phyloP scores from a whole-genome alignment of 176 grass and related monocot species.

The Paspalum notatum region DNA sequence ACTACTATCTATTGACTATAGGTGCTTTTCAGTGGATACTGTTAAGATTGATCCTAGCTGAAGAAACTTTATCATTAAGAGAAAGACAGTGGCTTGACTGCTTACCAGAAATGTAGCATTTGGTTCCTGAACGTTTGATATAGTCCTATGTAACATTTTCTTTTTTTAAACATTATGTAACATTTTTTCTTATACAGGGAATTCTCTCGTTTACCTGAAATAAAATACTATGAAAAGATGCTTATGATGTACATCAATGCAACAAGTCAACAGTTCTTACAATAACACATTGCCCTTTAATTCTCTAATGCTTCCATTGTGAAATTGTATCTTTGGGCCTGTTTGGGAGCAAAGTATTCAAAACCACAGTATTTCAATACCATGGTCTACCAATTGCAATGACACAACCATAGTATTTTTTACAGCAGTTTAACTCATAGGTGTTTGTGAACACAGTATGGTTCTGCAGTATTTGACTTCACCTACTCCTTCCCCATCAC shows the following conservation, averaged over 20 bases:
- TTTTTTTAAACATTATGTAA: neutral
- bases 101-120: neutral
- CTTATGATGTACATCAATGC: neutral
- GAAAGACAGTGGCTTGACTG: neutral
- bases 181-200: neutral
- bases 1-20: neutral
- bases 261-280: slow-evolving; percentile 23
- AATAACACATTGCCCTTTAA: slow-evolving; percentile 18
- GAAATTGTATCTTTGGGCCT: slow-evolving; percentile 3
- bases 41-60: neutral
- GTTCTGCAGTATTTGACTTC: too few relatives aligned
- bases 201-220: slow-evolving; percentile 2
- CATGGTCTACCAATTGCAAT: too few relatives aligned
- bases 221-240: slow-evolving; percentile 10
- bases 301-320: neutral
- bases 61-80: neutral
- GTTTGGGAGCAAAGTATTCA: too few relatives aligned
- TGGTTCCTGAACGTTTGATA: neutral
- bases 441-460: too few relatives aligned
- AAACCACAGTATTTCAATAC: too few relatives aligned
- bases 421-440: too few relatives aligned
- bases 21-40: slow-evolving; percentile 6
- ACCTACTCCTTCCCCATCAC: too few relatives aligned
- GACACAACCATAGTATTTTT: too few relatives aligned
- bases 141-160: neutral